Percentiles rank a stretch among this genome's conserved stretches.
These are phyloP conservation scores for Cryphonectria radicalis DNA, from an alignment of 2,329 filamentous ascomycete species.

Conservation along the genomic window DNA sequence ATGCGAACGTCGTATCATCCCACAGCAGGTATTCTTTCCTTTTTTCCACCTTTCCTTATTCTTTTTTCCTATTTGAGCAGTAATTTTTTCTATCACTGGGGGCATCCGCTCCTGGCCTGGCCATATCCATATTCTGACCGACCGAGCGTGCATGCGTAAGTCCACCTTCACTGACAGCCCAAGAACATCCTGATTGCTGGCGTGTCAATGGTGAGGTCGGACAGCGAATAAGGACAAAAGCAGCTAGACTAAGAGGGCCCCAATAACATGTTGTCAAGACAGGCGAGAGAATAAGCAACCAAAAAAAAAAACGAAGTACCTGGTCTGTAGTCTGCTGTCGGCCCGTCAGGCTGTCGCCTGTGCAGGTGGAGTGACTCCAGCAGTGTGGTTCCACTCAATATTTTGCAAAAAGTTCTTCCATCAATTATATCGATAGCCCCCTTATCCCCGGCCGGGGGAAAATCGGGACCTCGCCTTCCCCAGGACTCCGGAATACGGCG, in stretches of 20 bases:
- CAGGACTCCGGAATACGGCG: neutral
- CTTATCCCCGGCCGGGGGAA: slow-evolving; percentile 17
- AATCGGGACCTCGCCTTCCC: slow-evolving; percentile 13
- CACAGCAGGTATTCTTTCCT: neutral
- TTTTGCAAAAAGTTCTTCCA: slow-evolving; percentile 26
- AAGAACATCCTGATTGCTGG: slow-evolving; percentile 3
- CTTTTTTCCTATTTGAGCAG: neutral
- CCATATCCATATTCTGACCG: neutral
- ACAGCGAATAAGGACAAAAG: slow-evolving; percentile 12
- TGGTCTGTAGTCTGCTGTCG: neutral
- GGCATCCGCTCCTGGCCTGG: neutral
- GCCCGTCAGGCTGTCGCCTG: slow-evolving; percentile 2
- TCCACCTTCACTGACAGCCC: neutral
- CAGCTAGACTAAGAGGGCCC: slow-evolving; percentile 1
- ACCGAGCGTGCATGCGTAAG: neutral
- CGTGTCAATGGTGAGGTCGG: slow-evolving; percentile 14
- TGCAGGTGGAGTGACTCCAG: slow-evolving; percentile 29
- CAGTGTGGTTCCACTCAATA: slow-evolving; percentile 6
- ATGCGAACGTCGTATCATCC: neutral
- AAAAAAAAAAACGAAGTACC: neutral
- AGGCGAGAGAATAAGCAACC: neutral
- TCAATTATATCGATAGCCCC: slow-evolving; percentile 24
- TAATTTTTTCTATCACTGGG: neutral
- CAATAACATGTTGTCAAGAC: slow-evolving; percentile 26
- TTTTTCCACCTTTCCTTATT: neutral